phyloP scores from a whole-genome alignment of 805 yeast species.

The Nakazawaea molendinolei region DNA sequence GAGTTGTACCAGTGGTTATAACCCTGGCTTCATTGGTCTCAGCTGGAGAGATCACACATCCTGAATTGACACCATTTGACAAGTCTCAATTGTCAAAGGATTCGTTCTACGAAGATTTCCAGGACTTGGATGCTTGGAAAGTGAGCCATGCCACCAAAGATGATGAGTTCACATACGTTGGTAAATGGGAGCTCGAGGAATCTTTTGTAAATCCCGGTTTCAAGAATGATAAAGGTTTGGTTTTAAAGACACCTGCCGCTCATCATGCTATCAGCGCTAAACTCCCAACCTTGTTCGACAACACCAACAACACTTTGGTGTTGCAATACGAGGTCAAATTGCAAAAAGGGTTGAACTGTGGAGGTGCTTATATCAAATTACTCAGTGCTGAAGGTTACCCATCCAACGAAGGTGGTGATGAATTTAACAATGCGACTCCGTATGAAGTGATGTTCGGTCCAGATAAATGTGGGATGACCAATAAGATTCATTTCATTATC shows the following conservation, averaged over 20 bases:
- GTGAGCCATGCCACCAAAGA: conserved; percentile 50
- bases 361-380: conserved; percentile 85
- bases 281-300: conserved; percentile 52
- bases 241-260: conserved; percentile 67
- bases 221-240: conserved; percentile 66
- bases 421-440: conserved; percentile 60
- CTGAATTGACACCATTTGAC: conserved; percentile 31
- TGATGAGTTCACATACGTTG: conserved; percentile 54
- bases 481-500: conserved; percentile 74
- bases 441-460: conserved; percentile 94
- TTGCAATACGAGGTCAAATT: conserved; percentile 85
- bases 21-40: not conserved
- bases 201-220: conserved; percentile 52
- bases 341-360: conserved; percentile 74
- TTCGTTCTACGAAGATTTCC: conserved; percentile 65
- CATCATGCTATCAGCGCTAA: conserved; percentile 74
- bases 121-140: conserved; percentile 42
- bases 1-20: too few species aligned
- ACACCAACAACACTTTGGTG: conserved; percentile 61
- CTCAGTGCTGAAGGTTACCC: conserved; percentile 37
- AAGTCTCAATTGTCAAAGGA: conserved; percentile 27
- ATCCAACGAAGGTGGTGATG: conserved; percentile 29
- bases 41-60: conserved; percentile 20
- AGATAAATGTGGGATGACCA: conserved; percentile 77
- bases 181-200: conserved; percentile 73